These are phyloP conservation scores for Coffea canephora DNA, from an alignment of 257 asterid species.

Conservation along the genomic window DNA sequence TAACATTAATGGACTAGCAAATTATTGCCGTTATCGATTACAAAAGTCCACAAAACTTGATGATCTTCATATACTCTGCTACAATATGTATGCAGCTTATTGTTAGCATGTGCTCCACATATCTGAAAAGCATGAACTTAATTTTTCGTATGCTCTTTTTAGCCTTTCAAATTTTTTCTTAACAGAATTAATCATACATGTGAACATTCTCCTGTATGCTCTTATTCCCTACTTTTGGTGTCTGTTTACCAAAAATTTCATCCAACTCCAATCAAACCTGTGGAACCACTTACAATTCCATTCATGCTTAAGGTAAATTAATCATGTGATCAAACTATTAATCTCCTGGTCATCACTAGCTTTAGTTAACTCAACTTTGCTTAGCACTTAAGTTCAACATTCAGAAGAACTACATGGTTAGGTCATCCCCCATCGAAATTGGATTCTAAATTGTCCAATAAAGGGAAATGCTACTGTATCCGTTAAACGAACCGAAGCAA, in stretches of 20 bases:
- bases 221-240: not conserved
- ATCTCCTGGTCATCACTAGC: not conserved
- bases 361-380: not conserved
- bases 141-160: not conserved
- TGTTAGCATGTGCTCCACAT: not conserved
- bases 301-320: not conserved
- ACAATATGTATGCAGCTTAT: not conserved
- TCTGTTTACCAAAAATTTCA: not conserved
- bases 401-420: not conserved
- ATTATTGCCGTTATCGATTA: not conserved
- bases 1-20: not conserved
- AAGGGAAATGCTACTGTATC: not conserved
- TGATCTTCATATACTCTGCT: not conserved
- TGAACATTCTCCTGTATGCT: not conserved
- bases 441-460: not conserved
- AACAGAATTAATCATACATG: not conserved
- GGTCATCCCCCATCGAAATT: not conserved
- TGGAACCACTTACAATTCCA: not conserved
- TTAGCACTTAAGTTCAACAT: not conserved
- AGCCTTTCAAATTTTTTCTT: not conserved
- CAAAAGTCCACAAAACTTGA: not conserved
- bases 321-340: not conserved
- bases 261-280: not conserved
- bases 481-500: not conserved
- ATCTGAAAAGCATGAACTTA: not conserved